Percentiles rank a stretch among this genome's conserved stretches.
Evolutionary conservation across 768 basidiomycete genomes (phyloP).

Genomic region (Sporobolomyces roseus): DNA sequence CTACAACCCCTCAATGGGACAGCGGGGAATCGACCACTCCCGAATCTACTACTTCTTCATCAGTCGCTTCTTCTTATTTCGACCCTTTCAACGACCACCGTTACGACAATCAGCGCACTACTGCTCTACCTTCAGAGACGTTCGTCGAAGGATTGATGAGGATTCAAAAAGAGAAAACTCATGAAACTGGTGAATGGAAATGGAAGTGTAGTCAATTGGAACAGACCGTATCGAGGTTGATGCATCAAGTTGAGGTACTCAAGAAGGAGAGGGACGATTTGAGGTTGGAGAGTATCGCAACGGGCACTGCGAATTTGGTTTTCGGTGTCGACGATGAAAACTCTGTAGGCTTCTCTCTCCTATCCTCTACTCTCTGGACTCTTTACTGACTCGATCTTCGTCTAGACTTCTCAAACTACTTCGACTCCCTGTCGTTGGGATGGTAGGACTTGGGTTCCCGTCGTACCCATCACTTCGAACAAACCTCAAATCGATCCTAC

Average conservation of each 20-base stretch:
- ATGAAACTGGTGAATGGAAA: neutral
- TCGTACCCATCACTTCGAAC: neutral
- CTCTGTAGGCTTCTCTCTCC: too few species aligned
- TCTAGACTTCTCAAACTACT: neutral
- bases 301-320: conserved; percentile 3
- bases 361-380: too few species aligned
- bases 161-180: neutral
- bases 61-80: conserved; percentile 6
- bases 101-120: neutral
- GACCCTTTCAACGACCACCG: conserved; percentile 19
- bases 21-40: conserved; percentile 16
- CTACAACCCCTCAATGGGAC: neutral
- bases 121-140: neutral
- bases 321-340: too few species aligned
- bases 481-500: conserved; percentile 27
- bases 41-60: neutral
- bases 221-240: conserved; percentile 9
- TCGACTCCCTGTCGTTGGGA: conserved; percentile 12
- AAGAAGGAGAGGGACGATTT: conserved; percentile 11
- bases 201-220: conserved; percentile 8
- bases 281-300: neutral
- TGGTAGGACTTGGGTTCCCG: conserved; percentile 9
- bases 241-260: neutral
- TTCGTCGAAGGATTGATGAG: neutral
- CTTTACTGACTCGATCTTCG: neutral